Base-by-base conservation (phyloP, 2,329 filamentous ascomycete genomes). In the Penicillium sp. region DNA sequence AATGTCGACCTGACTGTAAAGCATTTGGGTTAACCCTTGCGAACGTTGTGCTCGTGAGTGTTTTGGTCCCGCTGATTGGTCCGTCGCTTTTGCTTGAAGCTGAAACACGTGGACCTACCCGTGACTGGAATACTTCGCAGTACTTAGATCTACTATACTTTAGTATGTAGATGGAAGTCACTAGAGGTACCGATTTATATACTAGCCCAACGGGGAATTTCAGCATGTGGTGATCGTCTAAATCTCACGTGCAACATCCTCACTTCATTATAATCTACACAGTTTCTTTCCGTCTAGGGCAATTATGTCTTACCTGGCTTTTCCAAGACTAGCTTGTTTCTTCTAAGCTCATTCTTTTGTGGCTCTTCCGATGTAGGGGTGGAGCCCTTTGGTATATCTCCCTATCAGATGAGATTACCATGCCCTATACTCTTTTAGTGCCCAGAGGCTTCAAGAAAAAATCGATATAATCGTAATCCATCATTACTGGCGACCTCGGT, bases 51-150 rank as follows among this genome's bases (percentile, higher is more conserved):
- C 34, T 32, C 48, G 47, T 55, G 34, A 26, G 34, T 34, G 53
- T 35, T 34, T 20, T 24, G 24, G 1, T 26, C 14, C 3, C n/a
- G 35, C 18, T 56, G 48, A 56, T 56, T 56, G 53, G 53, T 38
- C 26, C 3, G 4, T 22, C 35, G 40, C 35, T 32, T 20, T 44
- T 42, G 29, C 13, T 18, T 44, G 38, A 54, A 45, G 32, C 18
- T n/a, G 18, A 29, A n/a, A 44, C 53, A 56, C 53, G 53, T 56
- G 53, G 40, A 5, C 14, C 29, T 42, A 20, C 37, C 29, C 22
- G 34, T 18, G 39, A 40, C 10, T 3, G 5, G 40, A n/a, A 18
- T 43, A 26, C 46, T 22, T 43, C 1, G 11, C 22, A 10, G 29
- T 48, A 54, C 44, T 20, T 40, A 2, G 0, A 2, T 16, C 1